Evolutionary conservation across 345 rosid genomes (phyloP).

Genomic region (Psidium friedrichsthalianum): DNA sequence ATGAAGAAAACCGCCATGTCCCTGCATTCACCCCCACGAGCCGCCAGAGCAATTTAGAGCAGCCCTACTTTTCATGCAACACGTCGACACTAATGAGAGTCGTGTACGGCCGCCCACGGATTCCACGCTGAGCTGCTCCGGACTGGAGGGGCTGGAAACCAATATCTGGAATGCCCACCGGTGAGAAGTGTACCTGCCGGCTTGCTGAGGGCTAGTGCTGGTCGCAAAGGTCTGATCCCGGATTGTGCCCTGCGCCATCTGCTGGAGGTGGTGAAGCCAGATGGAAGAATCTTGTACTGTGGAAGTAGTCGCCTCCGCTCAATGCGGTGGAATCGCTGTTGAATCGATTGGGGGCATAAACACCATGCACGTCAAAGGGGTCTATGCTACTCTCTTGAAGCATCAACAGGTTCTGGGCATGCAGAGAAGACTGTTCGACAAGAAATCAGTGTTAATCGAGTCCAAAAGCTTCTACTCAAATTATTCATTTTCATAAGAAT

Average conservation of each 20-base stretch:
- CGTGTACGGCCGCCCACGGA: conserved; percentile 36
- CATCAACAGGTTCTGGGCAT: conserved; percentile 23
- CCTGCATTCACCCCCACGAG: too few species aligned
- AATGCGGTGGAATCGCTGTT: conserved; percentile 16
- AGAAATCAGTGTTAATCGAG: background rate
- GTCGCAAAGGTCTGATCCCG: background rate
- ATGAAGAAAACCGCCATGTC: too few species aligned
- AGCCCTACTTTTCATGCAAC: conserved; percentile 31
- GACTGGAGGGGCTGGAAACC: conserved; percentile 9
- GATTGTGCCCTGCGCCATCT: conserved; percentile 17
- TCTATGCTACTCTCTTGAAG: conserved; percentile 60
- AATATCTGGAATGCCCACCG: conserved; percentile 53
- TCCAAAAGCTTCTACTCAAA: background rate
- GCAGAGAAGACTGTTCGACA: background rate
- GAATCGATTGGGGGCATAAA: conserved; percentile 52
- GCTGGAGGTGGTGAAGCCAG: conserved; percentile 52
- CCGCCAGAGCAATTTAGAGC: conserved; percentile 26
- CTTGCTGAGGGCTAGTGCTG: background rate
- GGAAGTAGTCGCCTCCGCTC: conserved; percentile 19
- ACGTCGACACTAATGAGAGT: conserved; percentile 42
- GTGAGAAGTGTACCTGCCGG: conserved; percentile 42
- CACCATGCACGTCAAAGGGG: conserved; percentile 25
- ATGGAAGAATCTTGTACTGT: conserved; percentile 50
- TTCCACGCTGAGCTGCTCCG: conserved; percentile 17
- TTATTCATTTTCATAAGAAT: background rate